Evolutionary conservation across 1,284 basidiomycete species (phyloP), one percentile per base, ranked within the genome.

Genomic region (Thelephora terrestris): DNA sequence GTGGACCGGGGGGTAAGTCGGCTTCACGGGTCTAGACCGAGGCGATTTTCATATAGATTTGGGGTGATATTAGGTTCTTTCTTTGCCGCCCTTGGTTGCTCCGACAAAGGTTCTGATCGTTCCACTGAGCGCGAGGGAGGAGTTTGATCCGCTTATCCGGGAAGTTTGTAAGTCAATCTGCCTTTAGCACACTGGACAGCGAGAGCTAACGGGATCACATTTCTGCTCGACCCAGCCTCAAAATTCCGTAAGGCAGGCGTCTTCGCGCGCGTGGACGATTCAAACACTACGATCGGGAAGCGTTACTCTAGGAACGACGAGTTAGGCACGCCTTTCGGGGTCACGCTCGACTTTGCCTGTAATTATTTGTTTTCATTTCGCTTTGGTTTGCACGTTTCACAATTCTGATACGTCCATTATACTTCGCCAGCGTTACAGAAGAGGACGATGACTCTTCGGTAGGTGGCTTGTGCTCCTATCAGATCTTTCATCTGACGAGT

Each of bases 271-370:
- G 93, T 98, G 2, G 95, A 99, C 66, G 94, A 98, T 67, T 97
- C 92, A 29, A 90, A 86, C 61, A 86, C 89, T 37, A 88, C 91
- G 5, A 98, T 99, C 62, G 96, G 95, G 47, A 92, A 91, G 71
- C 90, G 96, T 35, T 99, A 99, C 68, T 82, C 96, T 27, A 81
- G 96, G 54, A 99, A 98, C 70, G 95, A 99, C 70, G 96, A 99
- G 71, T 79, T 99, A 39, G 95, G 95, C 57, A 99, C 95, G 34
- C 95, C 95, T 3, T 99, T 89, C 64, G 95, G 95, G 47, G 76
- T 94, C 57, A 99, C 96, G 5, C 77, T 99, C 53, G 95, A 99
- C 70, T 99, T 99, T 73, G 95, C 94, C 23, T 94, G 92, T 91
- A 65, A 68, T 87, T 81, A 27, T 47, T 32, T 38, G n/a, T 10